phyloP scores from a whole-genome alignment of 2,329 filamentous ascomycete species.

The Colletotrichum echinochloae region DNA sequence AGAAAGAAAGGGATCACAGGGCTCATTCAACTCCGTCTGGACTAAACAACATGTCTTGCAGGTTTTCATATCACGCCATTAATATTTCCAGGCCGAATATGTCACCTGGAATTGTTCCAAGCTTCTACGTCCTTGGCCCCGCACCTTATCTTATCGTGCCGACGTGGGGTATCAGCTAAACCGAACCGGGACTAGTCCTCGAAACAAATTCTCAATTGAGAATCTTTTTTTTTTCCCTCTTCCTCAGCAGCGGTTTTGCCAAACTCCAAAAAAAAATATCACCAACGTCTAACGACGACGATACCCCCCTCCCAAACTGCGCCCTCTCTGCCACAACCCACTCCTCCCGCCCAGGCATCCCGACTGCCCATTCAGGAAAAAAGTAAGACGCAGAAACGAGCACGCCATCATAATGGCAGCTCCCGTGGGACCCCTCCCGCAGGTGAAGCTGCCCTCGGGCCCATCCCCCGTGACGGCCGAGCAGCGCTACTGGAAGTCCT shows the following conservation, averaged over 20 bases:
- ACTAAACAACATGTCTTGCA: too few species aligned
- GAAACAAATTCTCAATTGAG: constrained; percentile 40
- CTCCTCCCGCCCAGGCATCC: too few species aligned
- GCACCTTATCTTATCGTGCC: constrained; percentile 38
- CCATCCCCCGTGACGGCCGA: constrained; percentile 89
- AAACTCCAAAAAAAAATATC: constrained; percentile 37
- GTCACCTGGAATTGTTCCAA: neutral
- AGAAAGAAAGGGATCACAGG: rapidly evolving
- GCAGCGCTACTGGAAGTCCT: constrained; percentile 95
- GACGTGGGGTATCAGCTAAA: constrained; percentile 26
- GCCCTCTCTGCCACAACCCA: neutral
- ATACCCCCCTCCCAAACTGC: constrained; percentile 18
- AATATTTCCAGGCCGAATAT: neutral
- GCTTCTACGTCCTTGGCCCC: constrained; percentile 21
- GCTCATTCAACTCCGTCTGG: neutral
- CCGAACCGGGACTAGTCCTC: neutral
- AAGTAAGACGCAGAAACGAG: neutral
- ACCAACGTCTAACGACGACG: constrained; percentile 35
- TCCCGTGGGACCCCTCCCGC: constrained; percentile 82
- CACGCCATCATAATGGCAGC: constrained; percentile 75
- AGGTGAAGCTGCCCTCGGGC: constrained; percentile 84
- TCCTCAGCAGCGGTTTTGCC: neutral
- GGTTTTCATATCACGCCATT: neutral
- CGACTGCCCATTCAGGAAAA: rapidly evolving
- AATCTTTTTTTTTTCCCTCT: constrained; percentile 26